Evolutionary conservation across 129 eudicot genomes (phyloP), one percentile per base, ranked within the genome.

Genomic region (Lactuca saligna): DNA sequence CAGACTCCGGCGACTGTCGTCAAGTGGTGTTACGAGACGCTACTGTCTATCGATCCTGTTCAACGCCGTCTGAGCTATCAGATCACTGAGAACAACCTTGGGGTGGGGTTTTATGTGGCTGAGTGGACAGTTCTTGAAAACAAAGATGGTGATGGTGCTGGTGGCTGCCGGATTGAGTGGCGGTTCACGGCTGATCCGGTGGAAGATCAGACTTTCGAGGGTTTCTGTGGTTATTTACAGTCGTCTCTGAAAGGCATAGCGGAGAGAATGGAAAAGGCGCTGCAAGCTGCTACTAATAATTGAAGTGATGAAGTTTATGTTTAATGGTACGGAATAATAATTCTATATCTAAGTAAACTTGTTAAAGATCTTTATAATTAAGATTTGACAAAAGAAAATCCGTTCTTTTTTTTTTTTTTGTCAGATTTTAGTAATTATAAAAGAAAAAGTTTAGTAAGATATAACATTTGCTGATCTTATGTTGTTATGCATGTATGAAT

Each of bases 161-260:
- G 51, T 46, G 51, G 51, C 5, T 46, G 51, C 51, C 51, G 51
- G 51, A 46, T 46, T 12, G 51, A 46, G 51, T 46, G 51, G 51
- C 51, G 51, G 51, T 46, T 46, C 51, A 46, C 51, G 51, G 51
- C 51, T 11, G 51, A 46, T 46, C 51, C 51, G 51, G 51, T 46
- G 15, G 51, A 46, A 12, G 51, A 4, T 1, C 51, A 12, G 51
- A 46, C n/a, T 12, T 11, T 11, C 0, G 51, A 46, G 51, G 51
- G 51, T 46, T 46, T 46, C 51, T 10, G 51, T 46, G 51, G 51
- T 46, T 11, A 46, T 12, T 6, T 46, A 10, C 51, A 46, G 51
- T 46, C 51, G 5, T 46, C 51, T 46, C 51, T 46, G 51, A 46
- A 46, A 2, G 51, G n/a, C n/a, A 46, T 46, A 11, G 51, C 51